Percentiles rank a stretch among this genome's conserved stretches.
Evolutionary conservation across 179 eudicot genomes (phyloP).

Genomic region (Vitellaria paradoxa): DNA sequence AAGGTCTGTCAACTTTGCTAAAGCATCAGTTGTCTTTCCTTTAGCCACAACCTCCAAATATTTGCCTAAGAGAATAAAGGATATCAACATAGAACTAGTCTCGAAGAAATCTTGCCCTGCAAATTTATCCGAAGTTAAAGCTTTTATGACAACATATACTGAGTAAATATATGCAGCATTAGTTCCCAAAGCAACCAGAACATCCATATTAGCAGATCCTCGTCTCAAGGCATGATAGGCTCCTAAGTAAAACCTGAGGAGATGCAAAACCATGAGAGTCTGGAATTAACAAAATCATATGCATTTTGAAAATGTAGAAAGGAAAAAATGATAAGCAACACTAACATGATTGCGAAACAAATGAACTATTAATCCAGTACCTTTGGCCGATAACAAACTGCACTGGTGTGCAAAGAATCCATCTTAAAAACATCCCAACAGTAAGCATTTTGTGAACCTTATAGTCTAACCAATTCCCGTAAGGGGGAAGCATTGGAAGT

Average conservation of each 20-base stretch:
- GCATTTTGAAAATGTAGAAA: not conserved
- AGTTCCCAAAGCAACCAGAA: conserved; percentile 90
- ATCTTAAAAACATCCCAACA: conserved; percentile 72
- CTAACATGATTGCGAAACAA: not conserved
- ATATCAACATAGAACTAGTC: conserved; percentile 94
- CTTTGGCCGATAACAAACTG: conserved; percentile 86
- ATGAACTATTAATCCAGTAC: conserved; percentile 30
- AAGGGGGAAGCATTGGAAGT: conserved; percentile 84
- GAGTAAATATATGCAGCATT: conserved; percentile 97
- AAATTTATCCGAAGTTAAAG: conserved; percentile 55
- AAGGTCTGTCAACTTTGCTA: conserved; percentile 81
- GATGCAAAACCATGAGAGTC: conserved; percentile 15
- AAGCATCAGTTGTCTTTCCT: conserved; percentile 97
- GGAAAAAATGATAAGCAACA: not conserved
- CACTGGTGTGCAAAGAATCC: conserved; percentile 88
- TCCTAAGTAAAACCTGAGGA: conserved; percentile 76
- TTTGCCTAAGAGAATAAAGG: conserved; percentile 92
- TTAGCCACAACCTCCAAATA: conserved; percentile 93
- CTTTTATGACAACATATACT: conserved; percentile 62
- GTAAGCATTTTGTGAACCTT: conserved; percentile 76
- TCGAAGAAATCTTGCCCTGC: conserved; percentile 92
- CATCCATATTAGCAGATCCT: conserved; percentile 95
- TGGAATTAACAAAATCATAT: not conserved
- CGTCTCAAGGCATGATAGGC: conserved; percentile 87
- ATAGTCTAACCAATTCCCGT: conserved; percentile 82